phyloP scores from a whole-genome alignment of 2,329 filamentous ascomycete species.

The Colletotrichum cuscutae region DNA sequence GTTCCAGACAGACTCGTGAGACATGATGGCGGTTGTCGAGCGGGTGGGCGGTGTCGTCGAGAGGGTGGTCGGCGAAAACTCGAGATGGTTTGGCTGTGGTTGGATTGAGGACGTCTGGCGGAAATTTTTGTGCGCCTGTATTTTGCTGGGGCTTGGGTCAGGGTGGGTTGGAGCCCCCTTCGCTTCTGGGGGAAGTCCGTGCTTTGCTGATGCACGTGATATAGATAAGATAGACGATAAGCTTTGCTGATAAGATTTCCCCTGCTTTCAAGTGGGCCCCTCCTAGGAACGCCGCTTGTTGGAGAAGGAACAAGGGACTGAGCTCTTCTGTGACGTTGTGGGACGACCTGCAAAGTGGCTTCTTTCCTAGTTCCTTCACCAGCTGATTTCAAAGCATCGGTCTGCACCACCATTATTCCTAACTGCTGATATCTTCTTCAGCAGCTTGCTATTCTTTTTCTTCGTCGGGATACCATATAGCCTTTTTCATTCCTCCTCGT shows the following conservation, averaged over 20 bases:
- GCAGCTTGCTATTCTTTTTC: slow-evolving; percentile 22
- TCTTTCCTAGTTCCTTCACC: slow-evolving; percentile 40
- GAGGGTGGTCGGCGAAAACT: slow-evolving; percentile 30
- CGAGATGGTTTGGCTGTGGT: slow-evolving; percentile 34
- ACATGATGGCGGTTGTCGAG: slow-evolving; percentile 63
- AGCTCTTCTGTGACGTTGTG: slow-evolving; percentile 31
- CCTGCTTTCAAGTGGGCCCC: background rate
- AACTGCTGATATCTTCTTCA: background rate
- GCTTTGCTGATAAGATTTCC: background rate
- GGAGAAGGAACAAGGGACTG: slow-evolving; percentile 6
- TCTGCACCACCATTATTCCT: background rate
- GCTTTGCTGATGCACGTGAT: background rate
- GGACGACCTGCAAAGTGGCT: slow-evolving; percentile 47
- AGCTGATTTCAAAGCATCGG: slow-evolving; percentile 48
- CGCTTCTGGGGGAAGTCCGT: background rate
- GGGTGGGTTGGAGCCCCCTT: slow-evolving; percentile 29
- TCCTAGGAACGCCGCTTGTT: background rate
- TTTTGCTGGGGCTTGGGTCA: slow-evolving; percentile 30
- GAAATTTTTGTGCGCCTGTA: slow-evolving; percentile 32
- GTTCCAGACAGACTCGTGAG: slow-evolving; percentile 98
- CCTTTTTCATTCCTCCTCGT: background rate
- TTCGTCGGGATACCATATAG: slow-evolving; percentile 10
- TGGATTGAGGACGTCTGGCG: slow-evolving; percentile 12
- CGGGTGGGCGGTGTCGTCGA: slow-evolving; percentile 39
- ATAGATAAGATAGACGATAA: background rate